These are phyloP conservation scores for Penicillium sp. DNA, from an alignment of 2,329 filamentous ascomycete species.

Conservation along the genomic window DNA sequence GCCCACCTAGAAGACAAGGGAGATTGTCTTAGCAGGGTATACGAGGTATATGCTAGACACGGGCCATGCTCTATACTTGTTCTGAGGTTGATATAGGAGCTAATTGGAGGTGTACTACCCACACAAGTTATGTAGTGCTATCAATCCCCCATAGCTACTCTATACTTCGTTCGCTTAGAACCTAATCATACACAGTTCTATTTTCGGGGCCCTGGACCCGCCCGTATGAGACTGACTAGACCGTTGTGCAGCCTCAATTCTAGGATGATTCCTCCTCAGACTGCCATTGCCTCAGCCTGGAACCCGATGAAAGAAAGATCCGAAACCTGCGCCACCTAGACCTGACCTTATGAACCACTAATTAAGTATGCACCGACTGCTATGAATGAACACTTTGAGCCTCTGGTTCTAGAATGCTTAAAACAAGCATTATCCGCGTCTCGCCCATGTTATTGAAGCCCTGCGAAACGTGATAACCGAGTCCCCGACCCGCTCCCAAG, in stretches of 20 bases:
- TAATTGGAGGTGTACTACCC: not conserved
- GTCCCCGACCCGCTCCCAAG: not conserved
- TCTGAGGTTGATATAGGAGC: not conserved
- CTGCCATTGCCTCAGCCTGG: slow-evolving; percentile 24
- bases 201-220: slow-evolving; percentile 8
- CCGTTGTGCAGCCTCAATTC: slow-evolving; percentile 14
- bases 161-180: not conserved
- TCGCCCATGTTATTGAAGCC: not conserved
- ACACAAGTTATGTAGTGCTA: not conserved
- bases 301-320: slow-evolving; percentile 20
- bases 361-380: not conserved
- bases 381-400: not conserved
- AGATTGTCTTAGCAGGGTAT: not conserved
- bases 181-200: not conserved
- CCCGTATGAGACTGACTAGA: slow-evolving; percentile 11
- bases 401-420: not conserved
- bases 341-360: not conserved
- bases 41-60: not conserved
- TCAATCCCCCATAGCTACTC: not conserved
- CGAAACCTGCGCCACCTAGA: slow-evolving; percentile 1
- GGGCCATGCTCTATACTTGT: too few relatives aligned
- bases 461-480: slow-evolving; percentile 3
- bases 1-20: not conserved
- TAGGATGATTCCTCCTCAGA: slow-evolving; percentile 4
- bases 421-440: not conserved